Evolutionary conservation across 2,329 filamentous ascomycete genomes (phyloP), one percentile per base, ranked within the genome.

Genomic region (Pseudogymnoascus sp.): DNA sequence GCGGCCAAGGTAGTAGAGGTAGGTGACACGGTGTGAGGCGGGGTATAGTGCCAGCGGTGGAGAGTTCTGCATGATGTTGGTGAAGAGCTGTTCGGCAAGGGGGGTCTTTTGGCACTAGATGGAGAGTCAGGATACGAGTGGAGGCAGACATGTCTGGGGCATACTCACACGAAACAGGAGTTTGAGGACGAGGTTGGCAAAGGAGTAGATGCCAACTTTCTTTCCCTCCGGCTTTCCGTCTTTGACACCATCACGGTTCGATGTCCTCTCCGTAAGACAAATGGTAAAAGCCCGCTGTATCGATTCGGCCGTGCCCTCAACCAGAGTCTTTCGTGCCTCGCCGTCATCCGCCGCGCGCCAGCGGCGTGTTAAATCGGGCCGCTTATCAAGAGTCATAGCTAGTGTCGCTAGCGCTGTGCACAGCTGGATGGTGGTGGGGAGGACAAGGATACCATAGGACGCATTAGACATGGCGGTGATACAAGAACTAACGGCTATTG

Each of bases 201-300:
- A 92, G 63, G 90, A 86, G 75, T 97, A 97, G 64, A 97, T 92
- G 44, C 90, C 92, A 9, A 88, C 77, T 70, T 93, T 91, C 72
- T 92, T 95, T 61, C 92, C 91, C 68, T 92, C 88, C 0, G 91
- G 90, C 63, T 80, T 83, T 17, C 84, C 85, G 66, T 82, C 82
- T 62, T 71, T 73, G 26, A 82, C 74, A 0, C 79, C 79, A 11
- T 78, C 77, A 10, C 84, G 79, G 26, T 82, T 84, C 15, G 85
- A 85, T 1, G 84, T 87, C 58, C 90, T 84, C 71, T 96, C 92
- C 3, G 89, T 92, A 35, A 96, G 77, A 66, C 93, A 97, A 39
- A 90, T 91, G 9, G 90, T 94, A 71, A 97, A 96, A 21, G 92
- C 91, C 71, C 92, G 89, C 64, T 95, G 88, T 63, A 97, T 89